phyloP scores from a whole-genome alignment of 176 grass and related monocot genomes.

The Bolboschoenus planiculmis region DNA sequence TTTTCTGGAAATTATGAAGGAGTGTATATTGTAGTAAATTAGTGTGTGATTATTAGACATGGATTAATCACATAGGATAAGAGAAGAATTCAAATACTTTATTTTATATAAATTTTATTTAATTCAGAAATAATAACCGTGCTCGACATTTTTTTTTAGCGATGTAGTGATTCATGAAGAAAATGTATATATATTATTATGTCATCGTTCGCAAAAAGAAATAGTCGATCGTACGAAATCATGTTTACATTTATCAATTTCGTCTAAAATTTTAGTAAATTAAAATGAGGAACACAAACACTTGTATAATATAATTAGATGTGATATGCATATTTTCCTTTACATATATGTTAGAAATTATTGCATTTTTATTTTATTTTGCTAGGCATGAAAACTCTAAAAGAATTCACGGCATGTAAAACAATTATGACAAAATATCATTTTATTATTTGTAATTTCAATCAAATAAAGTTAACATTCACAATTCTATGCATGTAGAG shows the following conservation, averaged over 20 bases:
- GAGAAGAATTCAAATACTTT: neutral
- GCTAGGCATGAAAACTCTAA: neutral
- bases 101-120: neutral
- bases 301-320: too few relatives aligned
- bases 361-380: neutral
- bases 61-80: neutral
- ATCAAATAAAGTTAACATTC: neutral
- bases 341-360: neutral
- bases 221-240: too few relatives aligned
- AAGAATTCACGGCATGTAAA: neutral
- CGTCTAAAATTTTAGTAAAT: neutral
- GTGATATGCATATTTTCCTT: neutral
- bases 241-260: neutral
- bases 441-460: neutral
- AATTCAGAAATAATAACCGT: neutral
- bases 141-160: neutral
- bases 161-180: neutral
- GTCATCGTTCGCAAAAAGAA: too few relatives aligned
- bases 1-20: neutral
- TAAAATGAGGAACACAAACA: neutral
- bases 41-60: neutral
- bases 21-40: neutral
- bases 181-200: neutral
- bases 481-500: neutral
- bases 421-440: neutral